Percentiles rank a stretch among this genome's conserved stretches.
These are phyloP conservation scores for Stephania cephalantha DNA, from an alignment of 164 flowering plant genomes.

Conservation along the genomic window DNA sequence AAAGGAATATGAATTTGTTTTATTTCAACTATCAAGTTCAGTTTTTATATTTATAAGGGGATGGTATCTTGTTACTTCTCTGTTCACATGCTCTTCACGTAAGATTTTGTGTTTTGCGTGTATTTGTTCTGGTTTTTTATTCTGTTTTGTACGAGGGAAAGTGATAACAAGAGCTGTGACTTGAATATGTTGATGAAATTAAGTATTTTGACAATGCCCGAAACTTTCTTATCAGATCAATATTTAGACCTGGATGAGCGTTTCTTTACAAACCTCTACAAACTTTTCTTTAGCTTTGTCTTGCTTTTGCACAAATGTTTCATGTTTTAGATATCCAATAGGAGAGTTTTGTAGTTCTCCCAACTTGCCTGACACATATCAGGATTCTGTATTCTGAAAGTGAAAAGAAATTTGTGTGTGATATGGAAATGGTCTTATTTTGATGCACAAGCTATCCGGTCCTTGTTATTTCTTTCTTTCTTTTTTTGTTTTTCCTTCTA, in stretches of 20 bases:
- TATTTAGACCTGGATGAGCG: no score
- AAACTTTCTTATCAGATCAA: no score
- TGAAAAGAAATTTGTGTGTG: neutral
- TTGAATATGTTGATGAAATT: no score
- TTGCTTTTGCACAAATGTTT: neutral
- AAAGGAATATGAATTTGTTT: neutral
- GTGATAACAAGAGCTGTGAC: no score
- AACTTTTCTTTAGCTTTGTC: neutral
- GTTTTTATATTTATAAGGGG: neutral
- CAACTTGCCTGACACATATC: neutral
- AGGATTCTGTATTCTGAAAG: neutral
- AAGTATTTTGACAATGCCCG: no score
- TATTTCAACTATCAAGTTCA: neutral
- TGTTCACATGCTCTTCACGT: neutral
- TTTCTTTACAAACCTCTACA: neutral
- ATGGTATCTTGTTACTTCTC: neutral
- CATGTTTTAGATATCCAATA: neutral
- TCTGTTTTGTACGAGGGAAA: neutral
- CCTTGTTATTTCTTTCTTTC: neutral
- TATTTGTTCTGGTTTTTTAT: neutral
- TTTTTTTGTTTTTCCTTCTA: neutral
- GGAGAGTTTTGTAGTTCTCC: neutral
- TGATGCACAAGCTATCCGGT: neutral
- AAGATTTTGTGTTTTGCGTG: neutral
- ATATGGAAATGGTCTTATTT: neutral